These are phyloP conservation scores for Lobosporangium transversale DNA, from an alignment of 192 early-diverging fungal genomes.

Conservation along the genomic window DNA sequence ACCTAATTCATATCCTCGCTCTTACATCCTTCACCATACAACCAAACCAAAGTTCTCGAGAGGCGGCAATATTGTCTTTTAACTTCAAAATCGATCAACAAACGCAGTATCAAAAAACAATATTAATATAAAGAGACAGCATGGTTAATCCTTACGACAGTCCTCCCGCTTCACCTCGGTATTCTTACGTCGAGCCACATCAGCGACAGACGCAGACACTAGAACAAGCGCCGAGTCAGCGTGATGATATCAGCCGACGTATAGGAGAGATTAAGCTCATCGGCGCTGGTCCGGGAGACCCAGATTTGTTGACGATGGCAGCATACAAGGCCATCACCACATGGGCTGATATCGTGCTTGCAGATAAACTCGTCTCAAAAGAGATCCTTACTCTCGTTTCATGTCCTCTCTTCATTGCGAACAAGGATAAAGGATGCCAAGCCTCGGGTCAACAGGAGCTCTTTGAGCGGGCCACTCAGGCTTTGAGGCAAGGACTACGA, in stretches of 20 bases:
- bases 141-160: slow-evolving; percentile 33
- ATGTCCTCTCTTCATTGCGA: slow-evolving; percentile 64
- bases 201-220: not conserved
- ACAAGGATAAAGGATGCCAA: slow-evolving; percentile 81
- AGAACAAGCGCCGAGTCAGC: no score
- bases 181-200: not conserved
- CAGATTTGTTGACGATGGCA: slow-evolving; percentile 80
- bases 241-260: no score
- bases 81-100: not conserved
- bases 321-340: slow-evolving; percentile 72
- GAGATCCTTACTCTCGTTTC: slow-evolving; percentile 64
- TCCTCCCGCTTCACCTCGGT: slow-evolving; percentile 36
- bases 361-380: slow-evolving; percentile 83
- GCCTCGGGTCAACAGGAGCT: slow-evolving; percentile 84
- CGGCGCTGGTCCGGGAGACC: slow-evolving; percentile 87
- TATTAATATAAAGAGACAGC: not conserved
- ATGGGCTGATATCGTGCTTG: slow-evolving; percentile 83
- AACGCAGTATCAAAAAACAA: not conserved
- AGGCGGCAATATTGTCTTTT: not conserved
- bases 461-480: slow-evolving; percentile 71
- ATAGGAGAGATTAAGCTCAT: slow-evolving; percentile 74
- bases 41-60: not conserved
- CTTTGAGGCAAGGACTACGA: slow-evolving; percentile 67
- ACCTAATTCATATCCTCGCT: not conserved
- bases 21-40: not conserved